Conservation (phyloP, 2,329 filamentous ascomycete species). For the Calonectria montana region DNA sequence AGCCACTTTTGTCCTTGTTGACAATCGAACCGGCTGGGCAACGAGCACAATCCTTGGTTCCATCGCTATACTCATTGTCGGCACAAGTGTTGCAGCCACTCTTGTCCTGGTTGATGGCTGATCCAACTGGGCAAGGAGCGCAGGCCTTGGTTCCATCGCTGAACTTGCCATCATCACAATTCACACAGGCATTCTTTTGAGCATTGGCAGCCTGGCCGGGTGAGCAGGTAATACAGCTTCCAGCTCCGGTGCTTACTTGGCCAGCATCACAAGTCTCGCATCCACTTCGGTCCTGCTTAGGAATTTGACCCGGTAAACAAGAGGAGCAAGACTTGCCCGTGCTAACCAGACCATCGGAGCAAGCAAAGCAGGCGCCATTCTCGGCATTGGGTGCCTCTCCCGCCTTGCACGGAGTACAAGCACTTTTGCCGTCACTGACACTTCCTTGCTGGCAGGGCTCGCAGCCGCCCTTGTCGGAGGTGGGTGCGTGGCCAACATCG, state of each 20-base stretch:
- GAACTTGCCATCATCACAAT: not conserved
- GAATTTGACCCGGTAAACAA: not conserved
- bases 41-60: not conserved
- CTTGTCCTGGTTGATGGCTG: not conserved
- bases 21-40: not conserved
- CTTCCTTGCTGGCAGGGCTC: not conserved
- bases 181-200: not conserved
- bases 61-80: not conserved
- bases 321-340: not conserved
- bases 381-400: not conserved
- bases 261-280: not conserved
- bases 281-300: not conserved
- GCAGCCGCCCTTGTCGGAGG: not conserved
- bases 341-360: not conserved
- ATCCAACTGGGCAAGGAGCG: not conserved
- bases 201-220: not conserved
- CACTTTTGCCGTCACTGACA: not conserved
- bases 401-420: not conserved
- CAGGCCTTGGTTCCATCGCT: not conserved
- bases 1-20: not conserved
- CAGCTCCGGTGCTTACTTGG: not conserved
- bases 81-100: not conserved
- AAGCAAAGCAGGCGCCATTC: not conserved
- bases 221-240: not conserved
- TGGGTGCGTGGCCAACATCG: not conserved